A percentile compares a stretch with the other conserved stretches of the same genome.
These are phyloP conservation scores for Nitzschia putrida DNA, from an alignment of 108 stramenopile species.

Conservation along the genomic window DNA sequence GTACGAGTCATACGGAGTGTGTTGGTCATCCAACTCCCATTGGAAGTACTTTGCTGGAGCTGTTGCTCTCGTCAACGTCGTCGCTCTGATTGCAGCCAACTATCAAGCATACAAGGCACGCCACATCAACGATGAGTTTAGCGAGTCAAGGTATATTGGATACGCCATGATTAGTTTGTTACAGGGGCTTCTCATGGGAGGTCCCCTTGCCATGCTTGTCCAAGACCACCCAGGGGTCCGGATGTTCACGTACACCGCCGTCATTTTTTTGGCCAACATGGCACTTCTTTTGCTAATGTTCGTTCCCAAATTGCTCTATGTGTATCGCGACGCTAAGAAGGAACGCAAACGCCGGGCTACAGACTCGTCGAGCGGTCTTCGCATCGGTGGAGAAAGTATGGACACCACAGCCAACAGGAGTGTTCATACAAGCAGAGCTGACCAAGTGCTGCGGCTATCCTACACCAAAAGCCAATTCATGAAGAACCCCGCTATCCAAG, in stretches of 20 bases:
- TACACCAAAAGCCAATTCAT: too few species aligned
- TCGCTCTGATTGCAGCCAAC: background rate
- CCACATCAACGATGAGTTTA: background rate
- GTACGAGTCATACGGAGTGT: background rate
- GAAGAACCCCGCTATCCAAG: too few species aligned
- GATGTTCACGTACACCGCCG: background rate
- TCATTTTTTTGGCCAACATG: background rate
- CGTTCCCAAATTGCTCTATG: background rate
- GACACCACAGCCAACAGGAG: too few species aligned
- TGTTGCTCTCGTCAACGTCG: background rate
- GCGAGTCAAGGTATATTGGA: conserved; percentile 1
- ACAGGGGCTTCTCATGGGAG: background rate
- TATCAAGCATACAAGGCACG: background rate
- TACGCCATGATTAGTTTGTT: background rate
- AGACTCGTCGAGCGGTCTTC: too few species aligned
- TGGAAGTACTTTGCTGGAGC: background rate
- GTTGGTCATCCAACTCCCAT: background rate
- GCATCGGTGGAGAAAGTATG: too few species aligned
- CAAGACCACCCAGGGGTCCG: background rate
- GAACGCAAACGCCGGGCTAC: too few species aligned
- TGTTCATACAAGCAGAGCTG: too few species aligned
- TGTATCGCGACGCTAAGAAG: background rate
- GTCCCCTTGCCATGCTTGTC: background rate
- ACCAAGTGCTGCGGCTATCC: too few species aligned
- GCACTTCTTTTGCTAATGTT: background rate